Evolutionary conservation across 176 grass and related monocot genomes (phyloP).

Genomic region (Oryza glaberrima): DNA sequence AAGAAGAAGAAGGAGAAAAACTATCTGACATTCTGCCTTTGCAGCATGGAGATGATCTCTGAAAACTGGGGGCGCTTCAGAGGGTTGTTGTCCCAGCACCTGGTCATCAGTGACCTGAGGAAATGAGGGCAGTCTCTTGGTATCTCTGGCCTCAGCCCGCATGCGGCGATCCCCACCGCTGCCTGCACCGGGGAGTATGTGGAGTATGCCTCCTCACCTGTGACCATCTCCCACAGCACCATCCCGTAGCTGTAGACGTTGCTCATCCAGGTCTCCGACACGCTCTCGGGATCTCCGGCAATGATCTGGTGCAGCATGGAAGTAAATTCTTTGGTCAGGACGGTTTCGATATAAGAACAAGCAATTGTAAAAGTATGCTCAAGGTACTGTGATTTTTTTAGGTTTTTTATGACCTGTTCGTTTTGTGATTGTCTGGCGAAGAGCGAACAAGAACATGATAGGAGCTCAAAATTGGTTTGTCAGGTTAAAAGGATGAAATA

Average conservation of each 20-base stretch:
- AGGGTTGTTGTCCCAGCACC: conserved; percentile 87
- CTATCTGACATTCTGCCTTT: conserved; percentile 81
- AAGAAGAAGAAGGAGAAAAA: conserved; percentile 4
- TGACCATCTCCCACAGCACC: conserved; percentile 94
- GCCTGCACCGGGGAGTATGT: conserved; percentile 96
- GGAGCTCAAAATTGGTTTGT: background rate
- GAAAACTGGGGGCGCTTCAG: conserved; percentile 83
- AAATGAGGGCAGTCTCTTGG: conserved; percentile 82
- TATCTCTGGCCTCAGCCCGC: conserved; percentile 90
- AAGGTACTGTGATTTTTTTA: background rate
- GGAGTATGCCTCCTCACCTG: conserved; percentile 90
- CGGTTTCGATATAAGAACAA: background rate
- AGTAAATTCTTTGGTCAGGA: conserved; percentile 33
- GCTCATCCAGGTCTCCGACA: conserved; percentile 92
- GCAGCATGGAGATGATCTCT: conserved; percentile 78
- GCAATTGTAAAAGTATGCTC: background rate
- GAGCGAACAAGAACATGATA: background rate
- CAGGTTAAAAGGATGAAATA: background rate
- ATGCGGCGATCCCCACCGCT: conserved; percentile 88
- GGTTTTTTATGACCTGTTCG: background rate
- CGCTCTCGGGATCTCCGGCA: conserved; percentile 88
- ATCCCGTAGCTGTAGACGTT: conserved; percentile 96
- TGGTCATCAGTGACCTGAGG: conserved; percentile 79
- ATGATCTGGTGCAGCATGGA: conserved; percentile 67
- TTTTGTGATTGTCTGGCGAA: conserved; percentile 5